Percentiles rank a stretch among this genome's conserved stretches.
Conservation (phyloP, 331 rosid species). For the Rhamnella rubrinervis region DNA sequence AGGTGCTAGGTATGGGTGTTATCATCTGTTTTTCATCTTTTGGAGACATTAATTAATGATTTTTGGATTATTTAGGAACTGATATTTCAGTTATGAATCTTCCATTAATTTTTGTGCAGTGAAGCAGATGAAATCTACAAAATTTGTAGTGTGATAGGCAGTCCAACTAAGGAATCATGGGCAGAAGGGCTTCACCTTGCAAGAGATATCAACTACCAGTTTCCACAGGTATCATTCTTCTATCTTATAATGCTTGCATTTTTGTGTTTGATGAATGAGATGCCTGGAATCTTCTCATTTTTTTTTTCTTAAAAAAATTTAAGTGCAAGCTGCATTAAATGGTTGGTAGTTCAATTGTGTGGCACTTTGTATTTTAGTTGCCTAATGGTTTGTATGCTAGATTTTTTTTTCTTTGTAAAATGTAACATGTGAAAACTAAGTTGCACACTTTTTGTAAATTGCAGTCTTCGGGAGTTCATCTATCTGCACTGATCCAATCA, state of each 20-base stretch:
- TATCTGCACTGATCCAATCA: conserved; percentile 66
- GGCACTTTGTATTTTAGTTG: background rate
- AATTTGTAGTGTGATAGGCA: conserved; percentile 90
- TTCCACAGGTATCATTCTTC: conserved; percentile 64
- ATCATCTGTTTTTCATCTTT: background rate
- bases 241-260: background rate
- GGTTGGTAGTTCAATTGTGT: background rate
- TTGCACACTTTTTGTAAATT: background rate
- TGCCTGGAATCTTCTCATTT: background rate
- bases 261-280: background rate
- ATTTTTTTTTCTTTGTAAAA: too few relatives aligned
- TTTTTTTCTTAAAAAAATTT: background rate
- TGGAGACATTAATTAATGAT: background rate
- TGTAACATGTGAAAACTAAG: background rate
- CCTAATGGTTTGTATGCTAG: background rate
- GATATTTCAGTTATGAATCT: background rate
- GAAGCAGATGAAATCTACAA: conserved; percentile 90
- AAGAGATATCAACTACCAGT: conserved; percentile 81
- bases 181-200: conserved; percentile 84
- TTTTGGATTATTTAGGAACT: background rate
- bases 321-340: background rate
- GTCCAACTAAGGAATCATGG: conserved; percentile 81
- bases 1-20: conserved; percentile 60
- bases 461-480: conserved; percentile 79
- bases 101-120: conserved; percentile 41